Evolutionary conservation across 2,329 filamentous ascomycete genomes (phyloP), one percentile per base, ranked within the genome.

Genomic region (Alternaria gaisen): DNA sequence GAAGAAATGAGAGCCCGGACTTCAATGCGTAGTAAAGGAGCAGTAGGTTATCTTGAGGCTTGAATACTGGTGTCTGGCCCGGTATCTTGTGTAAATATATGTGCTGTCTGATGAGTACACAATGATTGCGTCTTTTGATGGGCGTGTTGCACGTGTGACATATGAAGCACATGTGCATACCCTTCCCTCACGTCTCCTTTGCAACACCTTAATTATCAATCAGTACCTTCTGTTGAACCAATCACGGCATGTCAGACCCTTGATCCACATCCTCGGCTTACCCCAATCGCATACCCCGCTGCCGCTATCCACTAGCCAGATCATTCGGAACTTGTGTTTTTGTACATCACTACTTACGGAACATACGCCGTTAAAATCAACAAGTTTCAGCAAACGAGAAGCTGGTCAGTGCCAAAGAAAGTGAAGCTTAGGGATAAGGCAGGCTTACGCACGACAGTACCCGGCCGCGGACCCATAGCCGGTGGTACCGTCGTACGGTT

Each of bases 381-480:
- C n/a, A 22, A 3, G 3, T 5, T n/a, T 6, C 6, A 24, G 3
- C 28, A 7, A 48, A 24, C 46, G 11, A 47, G 7, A 11, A 24
- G 5, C 2, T 24, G 10, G 12, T 48, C 18, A 8, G 30, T 36
- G 46, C 18, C 3, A 48, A 22, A 32, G 28, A 14, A 48, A 5
- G 5, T 34, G 7, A 12, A 34, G 22, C 11, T 14, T 22, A 11
- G 44, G 28, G 18, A 48, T 14, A 48, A 32, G 30, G 18, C 28
- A 41, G 16, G 44, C 46, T 14, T 34, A 34, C 46, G 46, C 16
- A 38, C 38, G 42, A 54, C 62, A 43, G 54, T 56, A 65, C 61
- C 61, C 64, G 59, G 64, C 64, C 64, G 64, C 62, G 64, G 59
- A 67, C 32, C 42, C 22, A 52, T 41, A 30, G n/a, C 5, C n/a